Evolutionary conservation across 768 basidiomycete species (phyloP), one percentile per base, ranked within the genome.

Genomic region (Suillus americanus): DNA sequence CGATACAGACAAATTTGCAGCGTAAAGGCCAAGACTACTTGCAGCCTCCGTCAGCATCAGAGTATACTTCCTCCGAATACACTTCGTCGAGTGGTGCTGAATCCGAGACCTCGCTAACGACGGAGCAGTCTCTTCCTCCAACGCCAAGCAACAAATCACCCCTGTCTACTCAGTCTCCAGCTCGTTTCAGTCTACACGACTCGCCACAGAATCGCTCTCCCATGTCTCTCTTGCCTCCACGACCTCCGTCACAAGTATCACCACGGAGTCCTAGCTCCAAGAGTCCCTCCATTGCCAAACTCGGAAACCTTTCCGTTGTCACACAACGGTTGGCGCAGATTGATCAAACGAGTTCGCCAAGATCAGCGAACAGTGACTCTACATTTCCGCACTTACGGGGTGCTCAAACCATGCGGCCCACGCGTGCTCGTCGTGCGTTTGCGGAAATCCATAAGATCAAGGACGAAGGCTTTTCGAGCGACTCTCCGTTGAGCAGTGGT

Each of bases 251-350:
- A 54, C 75, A 67, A 40, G 8, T 67, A 20, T 71, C 73, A 23
- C 30, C 18, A 51, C 6, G 20, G 51, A 64, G 69, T 54, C 74
- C 74, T 53, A 78, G 72, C 61, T 70, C 73, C 23, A 77, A 72
- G 62, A 89, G 86, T 64, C 86, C 88, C 5, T 90, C 89, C 9
- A 84, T 91, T 51, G 76, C 82, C 33, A 86, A 89, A 64, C 80
- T 91, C 18, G 83, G 81, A 64, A 81, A 82, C 62, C 74, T 85
- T 45, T 90, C 88, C 8, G 83, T 90, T 28, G 90, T 91, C 54
- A 85, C 83, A 65, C 84, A 87, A 66, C 86, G 89, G 41, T 80
- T 89, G 16, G 85, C 86, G 12, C 83, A 89, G 68, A 83, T 90
- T 13, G 82, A 88, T 69, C 67, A 72, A 33, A 71, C 68, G 0